A percentile compares a stretch with the other conserved stretches of the same genome.
These are phyloP conservation scores for Kwoniella sp. DNA, from an alignment of 768 basidiomycete species.

Conservation along the genomic window DNA sequence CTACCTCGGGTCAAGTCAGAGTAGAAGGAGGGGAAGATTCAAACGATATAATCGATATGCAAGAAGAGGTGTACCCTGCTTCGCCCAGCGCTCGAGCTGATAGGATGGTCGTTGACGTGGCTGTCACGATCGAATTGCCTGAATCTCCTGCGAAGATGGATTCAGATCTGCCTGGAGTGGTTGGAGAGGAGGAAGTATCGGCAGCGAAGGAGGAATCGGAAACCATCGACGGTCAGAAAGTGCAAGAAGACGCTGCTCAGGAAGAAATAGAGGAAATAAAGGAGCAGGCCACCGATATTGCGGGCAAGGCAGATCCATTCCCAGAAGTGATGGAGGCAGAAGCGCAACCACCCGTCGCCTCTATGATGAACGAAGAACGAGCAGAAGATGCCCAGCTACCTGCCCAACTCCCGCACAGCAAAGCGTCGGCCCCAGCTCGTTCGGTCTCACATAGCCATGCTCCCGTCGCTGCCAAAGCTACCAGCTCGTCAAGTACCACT, in stretches of 20 bases:
- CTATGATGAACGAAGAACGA: neutral
- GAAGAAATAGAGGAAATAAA: constrained; percentile 1
- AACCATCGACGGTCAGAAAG: neutral
- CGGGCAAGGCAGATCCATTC: neutral
- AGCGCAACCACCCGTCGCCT: neutral
- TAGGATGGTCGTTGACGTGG: constrained; percentile 12
- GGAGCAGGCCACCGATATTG: neutral
- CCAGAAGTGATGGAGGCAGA: neutral
- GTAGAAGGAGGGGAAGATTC: constrained; percentile 1
- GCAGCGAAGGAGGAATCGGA: neutral
- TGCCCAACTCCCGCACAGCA: neutral
- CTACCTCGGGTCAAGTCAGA: constrained; percentile 16
- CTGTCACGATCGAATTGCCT: constrained; percentile 8
- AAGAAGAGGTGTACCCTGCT: constrained; percentile 20
- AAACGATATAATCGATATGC: constrained; percentile 17
- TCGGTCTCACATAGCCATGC: neutral
- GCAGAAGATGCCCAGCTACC: neutral
- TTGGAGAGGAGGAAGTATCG: neutral
- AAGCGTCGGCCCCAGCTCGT: neutral
- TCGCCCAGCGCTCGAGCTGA: neutral
- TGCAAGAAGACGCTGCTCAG: neutral
- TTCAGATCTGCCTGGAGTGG: constrained; percentile 3
- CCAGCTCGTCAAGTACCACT: neutral
- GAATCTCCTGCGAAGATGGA: constrained; percentile 5
- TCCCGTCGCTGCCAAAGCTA: neutral